Percentiles rank a stretch among this genome's conserved stretches.
Conservation (phyloP, 768 basidiomycete species). For the Russula earlei region DNA sequence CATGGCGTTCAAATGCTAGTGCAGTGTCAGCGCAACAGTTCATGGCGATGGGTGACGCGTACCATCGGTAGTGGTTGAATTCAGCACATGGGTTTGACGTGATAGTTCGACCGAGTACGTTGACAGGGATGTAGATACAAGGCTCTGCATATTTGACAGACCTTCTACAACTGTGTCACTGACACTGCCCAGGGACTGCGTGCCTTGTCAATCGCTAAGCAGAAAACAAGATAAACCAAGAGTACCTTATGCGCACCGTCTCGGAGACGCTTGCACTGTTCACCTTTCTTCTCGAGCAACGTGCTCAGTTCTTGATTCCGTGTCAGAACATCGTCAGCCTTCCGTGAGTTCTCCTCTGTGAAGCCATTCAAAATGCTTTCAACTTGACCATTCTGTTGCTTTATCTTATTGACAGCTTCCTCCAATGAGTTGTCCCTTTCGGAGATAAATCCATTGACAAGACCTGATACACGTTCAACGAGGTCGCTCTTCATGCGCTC, state of each 20-base stretch:
- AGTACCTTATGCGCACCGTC: constrained; percentile 54
- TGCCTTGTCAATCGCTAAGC: constrained; percentile 5
- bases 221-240: background rate
- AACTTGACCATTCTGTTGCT: constrained; percentile 45
- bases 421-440: constrained; percentile 59
- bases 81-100: constrained; percentile 37
- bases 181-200: constrained; percentile 34
- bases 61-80: constrained; percentile 38
- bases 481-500: constrained; percentile 64
- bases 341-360: constrained; percentile 38
- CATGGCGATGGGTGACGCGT: constrained; percentile 14
- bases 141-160: constrained; percentile 36
- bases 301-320: constrained; percentile 35
- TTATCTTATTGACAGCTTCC: constrained; percentile 44
- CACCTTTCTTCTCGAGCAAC: constrained; percentile 36
- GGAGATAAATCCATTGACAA: constrained; percentile 62
- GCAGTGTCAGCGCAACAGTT: background rate
- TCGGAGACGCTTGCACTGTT: constrained; percentile 43
- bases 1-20: constrained; percentile 52
- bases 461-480: constrained; percentile 60
- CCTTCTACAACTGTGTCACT: constrained; percentile 35
- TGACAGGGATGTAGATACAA: constrained; percentile 38
- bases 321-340: constrained; percentile 34
- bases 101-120: constrained; percentile 46
- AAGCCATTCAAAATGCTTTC: constrained; percentile 43